Percentiles rank a stretch among this genome's conserved stretches.
Conservation (phyloP, 768 basidiomycete genomes). For the Dacryopinax primogenitus region DNA sequence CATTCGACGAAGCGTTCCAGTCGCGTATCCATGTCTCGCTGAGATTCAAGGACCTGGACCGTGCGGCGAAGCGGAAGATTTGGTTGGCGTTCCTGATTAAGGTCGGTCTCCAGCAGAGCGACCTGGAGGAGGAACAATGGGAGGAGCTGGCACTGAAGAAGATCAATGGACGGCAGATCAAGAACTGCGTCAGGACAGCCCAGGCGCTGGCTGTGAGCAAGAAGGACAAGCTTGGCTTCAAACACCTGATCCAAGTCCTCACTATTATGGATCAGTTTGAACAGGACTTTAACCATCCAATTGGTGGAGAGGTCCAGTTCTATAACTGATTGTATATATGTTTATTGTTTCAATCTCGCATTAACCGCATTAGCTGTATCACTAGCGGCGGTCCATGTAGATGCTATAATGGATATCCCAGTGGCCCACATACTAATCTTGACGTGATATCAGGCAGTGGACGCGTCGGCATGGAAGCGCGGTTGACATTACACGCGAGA, state of each 20-base stretch:
- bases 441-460: no score
- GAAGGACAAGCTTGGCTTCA: constrained; percentile 35
- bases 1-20: constrained; percentile 57
- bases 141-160: constrained; percentile 36
- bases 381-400: not conserved
- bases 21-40: constrained; percentile 50
- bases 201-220: constrained; percentile 43
- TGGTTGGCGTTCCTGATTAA: constrained; percentile 50
- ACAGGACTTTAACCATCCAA: constrained; percentile 8
- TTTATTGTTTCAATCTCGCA: not conserved
- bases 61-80: constrained; percentile 43
- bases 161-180: constrained; percentile 55
- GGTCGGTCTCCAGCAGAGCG: constrained; percentile 21
- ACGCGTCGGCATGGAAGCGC: not conserved
- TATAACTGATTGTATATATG: not conserved
- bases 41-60: constrained; percentile 46
- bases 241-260: constrained; percentile 41
- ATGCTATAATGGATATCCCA: not conserved
- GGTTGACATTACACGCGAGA: constrained; percentile 4
- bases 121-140: constrained; percentile 35
- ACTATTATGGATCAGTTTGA: constrained; percentile 39
- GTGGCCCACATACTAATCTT: not conserved
- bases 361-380: no score
- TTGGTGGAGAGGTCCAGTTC: not conserved
- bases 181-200: constrained; percentile 56